Conservation (phyloP, 1,284 basidiomycete species). For the Microbotryum saponariae region DNA sequence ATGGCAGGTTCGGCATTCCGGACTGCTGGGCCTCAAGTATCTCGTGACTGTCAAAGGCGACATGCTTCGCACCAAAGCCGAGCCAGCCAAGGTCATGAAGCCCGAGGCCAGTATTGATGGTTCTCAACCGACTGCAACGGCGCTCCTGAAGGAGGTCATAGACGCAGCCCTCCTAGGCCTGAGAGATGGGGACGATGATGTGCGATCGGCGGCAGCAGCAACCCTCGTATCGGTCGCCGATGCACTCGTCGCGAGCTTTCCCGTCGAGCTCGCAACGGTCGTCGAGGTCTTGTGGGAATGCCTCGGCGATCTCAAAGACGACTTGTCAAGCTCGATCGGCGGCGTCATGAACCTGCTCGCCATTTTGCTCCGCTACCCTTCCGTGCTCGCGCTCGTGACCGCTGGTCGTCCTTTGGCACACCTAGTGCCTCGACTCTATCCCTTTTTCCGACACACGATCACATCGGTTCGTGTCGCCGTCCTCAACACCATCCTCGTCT, state of each 20-base stretch:
- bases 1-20: slow-evolving; percentile 97
- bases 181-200: slow-evolving; percentile 88
- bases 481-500: slow-evolving; percentile 77
- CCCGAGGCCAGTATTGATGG: background rate
- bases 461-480: slow-evolving; percentile 86
- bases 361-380: slow-evolving; percentile 69
- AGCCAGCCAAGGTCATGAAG: slow-evolving; percentile 25
- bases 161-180: slow-evolving; percentile 80
- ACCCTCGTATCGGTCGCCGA: slow-evolving; percentile 79
- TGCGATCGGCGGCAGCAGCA: slow-evolving; percentile 88
- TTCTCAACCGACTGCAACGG: slow-evolving; percentile 9
- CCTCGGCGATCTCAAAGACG: slow-evolving; percentile 87
- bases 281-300: slow-evolving; percentile 86
- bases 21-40: slow-evolving; percentile 92
- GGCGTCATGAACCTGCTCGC: slow-evolving; percentile 94
- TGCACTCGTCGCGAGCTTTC: slow-evolving; percentile 67
- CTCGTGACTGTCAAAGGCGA: slow-evolving; percentile 89
- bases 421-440: slow-evolving; percentile 81
- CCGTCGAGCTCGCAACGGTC: slow-evolving; percentile 53
- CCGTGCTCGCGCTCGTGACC: slow-evolving; percentile 58
- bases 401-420: slow-evolving; percentile 62
- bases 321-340: slow-evolving; percentile 91
- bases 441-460: slow-evolving; percentile 97
- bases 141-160: slow-evolving; percentile 64
- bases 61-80: slow-evolving; percentile 49